These are phyloP conservation scores for sorghum (Sorghum bicolor) DNA, from an alignment of 176 grass and related monocot species.

Conservation along the genomic window Sorghum_bicolor_NCBIv3 NC_012873.2:693501-694000, in stretches of 20 bases:
- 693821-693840: background rate
- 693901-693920: background rate
- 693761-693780: constrained; percentile 6
- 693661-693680: background rate
- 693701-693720: background rate
- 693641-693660: background rate
- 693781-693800: background rate
- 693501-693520: no score
- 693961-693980: background rate
- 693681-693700: background rate
- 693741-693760: constrained; percentile 10
- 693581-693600: no score
- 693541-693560: no score
- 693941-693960: background rate
- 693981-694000: background rate
- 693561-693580: no score
- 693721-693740: background rate
- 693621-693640: no score
- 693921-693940: background rate
- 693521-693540: no score
- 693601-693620: no score
- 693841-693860: background rate
- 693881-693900: background rate
- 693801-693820: background rate
- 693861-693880: background rate